Base-by-base conservation (phyloP, 1,139 yeast species). In the Sugiyamaella paludigena region DNA sequence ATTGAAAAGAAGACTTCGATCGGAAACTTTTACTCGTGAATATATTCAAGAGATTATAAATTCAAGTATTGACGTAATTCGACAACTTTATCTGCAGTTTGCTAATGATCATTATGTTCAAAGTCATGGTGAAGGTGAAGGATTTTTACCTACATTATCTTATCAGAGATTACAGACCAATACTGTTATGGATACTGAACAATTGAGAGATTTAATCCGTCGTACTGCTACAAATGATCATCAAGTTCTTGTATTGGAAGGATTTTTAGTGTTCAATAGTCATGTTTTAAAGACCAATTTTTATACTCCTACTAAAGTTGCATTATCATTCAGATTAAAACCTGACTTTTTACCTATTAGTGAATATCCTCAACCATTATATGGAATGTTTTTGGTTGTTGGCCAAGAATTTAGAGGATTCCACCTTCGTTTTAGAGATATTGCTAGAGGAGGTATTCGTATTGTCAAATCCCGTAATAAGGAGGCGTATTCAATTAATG, bases 381-480 rank as follows among this genome's bases (percentile, higher is more conserved):
- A 73, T 65, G 98, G 98, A 58, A 87, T 92, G 87, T 91, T 92
- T 73, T 83, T 92, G 61, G 86, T 91, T 51, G 96, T 92, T 53
- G 98, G 98, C 55, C 87, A 91, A 59, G 97, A 94, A 66, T 92
- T 92, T 72, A 80, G 97, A 67, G 98, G 98, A 31, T 92, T 92
- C 84, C 98, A 92, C 68, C 84, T 92, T 58, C 81, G 98, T 69
- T 92, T 92, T 74, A 83, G 97, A 68, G 98, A 92, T 70, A 91
- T 92, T 63, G 95, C 98, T 32, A 82, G 98, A 69, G 98, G 98
- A 69, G 98, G 98, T 68, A 92, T 92, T 62, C 83, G 98, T 72
- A 87, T 92, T 65, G 98, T 92, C 62, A 84, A 84, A 67, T 85
- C 95, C 11, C 81, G 95, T 67, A 84, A 87, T 45, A 73, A 76